These are phyloP conservation scores for Ogataea kodamae DNA, from an alignment of 805 yeast species.

Conservation along the genomic window DNA sequence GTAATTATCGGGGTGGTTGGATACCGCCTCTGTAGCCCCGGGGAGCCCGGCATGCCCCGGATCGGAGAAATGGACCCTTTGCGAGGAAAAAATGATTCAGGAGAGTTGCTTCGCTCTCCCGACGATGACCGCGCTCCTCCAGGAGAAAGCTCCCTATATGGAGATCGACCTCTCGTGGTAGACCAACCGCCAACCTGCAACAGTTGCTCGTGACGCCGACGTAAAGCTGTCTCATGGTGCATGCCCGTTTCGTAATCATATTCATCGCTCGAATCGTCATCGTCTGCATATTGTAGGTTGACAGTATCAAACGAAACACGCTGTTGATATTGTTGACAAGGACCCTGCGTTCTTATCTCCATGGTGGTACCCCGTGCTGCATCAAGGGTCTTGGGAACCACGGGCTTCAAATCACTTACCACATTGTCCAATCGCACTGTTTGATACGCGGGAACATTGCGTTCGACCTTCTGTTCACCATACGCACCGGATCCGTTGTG, in stretches of 20 bases:
- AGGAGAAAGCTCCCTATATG: constrained; percentile 21
- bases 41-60: constrained; percentile 9
- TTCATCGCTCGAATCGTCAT: constrained; percentile 18
- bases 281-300: constrained; percentile 35
- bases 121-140: constrained; percentile 4
- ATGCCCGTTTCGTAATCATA: constrained; percentile 21
- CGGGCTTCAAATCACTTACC: constrained; percentile 22
- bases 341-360: no score
- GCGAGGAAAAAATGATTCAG: constrained; percentile 11
- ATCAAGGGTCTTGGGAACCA: constrained; percentile 16
- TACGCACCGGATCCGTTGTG: constrained; percentile 23
- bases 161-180: constrained; percentile 24
- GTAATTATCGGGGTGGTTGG: constrained; percentile 38
- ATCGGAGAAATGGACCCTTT: constrained; percentile 25
- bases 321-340: constrained; percentile 17
- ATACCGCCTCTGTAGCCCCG: constrained; percentile 22
- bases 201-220: constrained; percentile 11
- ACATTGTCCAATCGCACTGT: constrained; percentile 21
- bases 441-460: constrained; percentile 21
- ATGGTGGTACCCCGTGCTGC: not conserved
- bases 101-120: constrained; percentile 25
- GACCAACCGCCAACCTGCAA: constrained; percentile 26
- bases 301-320: constrained; percentile 56
- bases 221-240: constrained; percentile 11
- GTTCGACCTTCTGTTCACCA: constrained; percentile 8